phyloP scores from a whole-genome alignment of 1,284 basidiomycete genomes.

The Ganoderma sinense region DNA sequence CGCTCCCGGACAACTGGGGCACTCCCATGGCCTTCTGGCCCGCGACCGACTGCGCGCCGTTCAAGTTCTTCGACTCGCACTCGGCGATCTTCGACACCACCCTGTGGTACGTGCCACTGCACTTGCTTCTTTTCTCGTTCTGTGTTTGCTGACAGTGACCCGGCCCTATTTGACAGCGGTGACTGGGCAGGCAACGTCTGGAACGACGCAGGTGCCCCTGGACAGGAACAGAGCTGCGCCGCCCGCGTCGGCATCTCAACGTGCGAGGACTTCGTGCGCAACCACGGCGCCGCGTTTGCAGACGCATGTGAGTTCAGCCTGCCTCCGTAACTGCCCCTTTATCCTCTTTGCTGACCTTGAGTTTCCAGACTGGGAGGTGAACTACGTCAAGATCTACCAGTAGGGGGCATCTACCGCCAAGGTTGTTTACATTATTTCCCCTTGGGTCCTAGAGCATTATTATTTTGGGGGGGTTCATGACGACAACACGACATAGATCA shows the following conservation, averaged over 20 bases:
- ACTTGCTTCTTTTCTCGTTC: constrained; percentile 27
- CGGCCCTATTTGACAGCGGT: constrained; percentile 57
- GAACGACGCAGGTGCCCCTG: constrained; percentile 72
- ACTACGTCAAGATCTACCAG: constrained; percentile 73
- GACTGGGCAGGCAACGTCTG: constrained; percentile 89
- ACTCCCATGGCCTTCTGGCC: constrained; percentile 79
- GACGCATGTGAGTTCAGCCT: constrained; percentile 76
- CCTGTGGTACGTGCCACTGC: constrained; percentile 60
- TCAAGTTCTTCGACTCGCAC: constrained; percentile 78
- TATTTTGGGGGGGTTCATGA: not conserved
- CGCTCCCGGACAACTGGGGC: constrained; percentile 80
- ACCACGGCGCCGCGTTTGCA: constrained; percentile 71
- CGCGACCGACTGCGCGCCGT: constrained; percentile 73
- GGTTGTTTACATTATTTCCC: constrained; percentile 5
- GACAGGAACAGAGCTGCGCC: constrained; percentile 84
- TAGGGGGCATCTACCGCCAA: constrained; percentile 10
- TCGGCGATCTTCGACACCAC: constrained; percentile 85
- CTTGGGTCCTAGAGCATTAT: not conserved
- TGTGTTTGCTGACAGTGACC: not conserved
- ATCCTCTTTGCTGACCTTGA: constrained; percentile 9
- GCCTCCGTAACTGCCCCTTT: constrained; percentile 2
- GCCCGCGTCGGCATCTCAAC: constrained; percentile 80
- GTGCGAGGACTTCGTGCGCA: constrained; percentile 79
- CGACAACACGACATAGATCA: constrained; percentile 7
- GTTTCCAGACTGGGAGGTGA: constrained; percentile 77